Percentiles rank a stretch among this genome's conserved stretches.
Evolutionary conservation across 73 alveolate genomes (phyloP).

Genomic region (Breviolum minutum): DNA sequence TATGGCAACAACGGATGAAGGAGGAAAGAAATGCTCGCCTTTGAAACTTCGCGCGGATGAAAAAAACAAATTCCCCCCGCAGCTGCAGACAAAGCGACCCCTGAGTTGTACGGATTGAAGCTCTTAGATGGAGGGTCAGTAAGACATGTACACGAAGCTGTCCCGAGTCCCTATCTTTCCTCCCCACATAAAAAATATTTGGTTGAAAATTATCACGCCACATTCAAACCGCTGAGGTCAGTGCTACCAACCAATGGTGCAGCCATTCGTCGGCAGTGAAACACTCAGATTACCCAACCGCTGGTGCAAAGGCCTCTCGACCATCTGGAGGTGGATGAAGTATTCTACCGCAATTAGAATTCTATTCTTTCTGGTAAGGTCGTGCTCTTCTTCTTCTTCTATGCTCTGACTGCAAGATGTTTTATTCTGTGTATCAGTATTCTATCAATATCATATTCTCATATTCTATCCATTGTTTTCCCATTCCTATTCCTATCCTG

Average conservation of each 20-base stretch:
- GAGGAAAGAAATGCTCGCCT: slow-evolving; percentile 13
- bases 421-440: too few relatives aligned
- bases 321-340: background rate
- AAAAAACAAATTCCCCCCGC: background rate
- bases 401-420: too few relatives aligned
- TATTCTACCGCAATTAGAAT: too few relatives aligned
- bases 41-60: background rate
- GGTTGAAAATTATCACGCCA: too few relatives aligned
- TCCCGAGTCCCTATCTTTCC: too few relatives aligned
- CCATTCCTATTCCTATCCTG: too few relatives aligned
- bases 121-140: background rate
- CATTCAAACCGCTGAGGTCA: background rate
- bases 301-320: background rate
- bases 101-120: background rate
- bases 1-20: slow-evolving; percentile 16
- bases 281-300: background rate
- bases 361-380: too few relatives aligned
- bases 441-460: too few relatives aligned
- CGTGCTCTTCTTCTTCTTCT: too few relatives aligned
- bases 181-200: too few relatives aligned
- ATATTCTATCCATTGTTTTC: too few relatives aligned
- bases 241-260: background rate
- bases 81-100: background rate
- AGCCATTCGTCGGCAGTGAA: background rate
- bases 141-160: too few relatives aligned